Conservation (phyloP, 352 stramenopile genomes). For the Phytophthora podocarpi region DNA sequence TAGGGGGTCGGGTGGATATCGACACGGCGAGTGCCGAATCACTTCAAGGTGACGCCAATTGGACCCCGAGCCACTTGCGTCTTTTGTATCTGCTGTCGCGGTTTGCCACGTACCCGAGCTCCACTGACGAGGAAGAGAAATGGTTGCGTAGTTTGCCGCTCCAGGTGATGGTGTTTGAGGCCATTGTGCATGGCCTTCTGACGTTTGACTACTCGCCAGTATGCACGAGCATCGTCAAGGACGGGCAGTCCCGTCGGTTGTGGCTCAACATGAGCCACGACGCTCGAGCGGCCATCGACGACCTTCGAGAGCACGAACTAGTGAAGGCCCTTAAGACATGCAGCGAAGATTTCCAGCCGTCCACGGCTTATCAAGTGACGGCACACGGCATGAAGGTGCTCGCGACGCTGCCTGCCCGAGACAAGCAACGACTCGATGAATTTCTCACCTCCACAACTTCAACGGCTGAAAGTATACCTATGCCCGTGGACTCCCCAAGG, state of each 20-base stretch:
- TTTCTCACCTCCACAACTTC: slow-evolving; percentile 48
- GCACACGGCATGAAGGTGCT: slow-evolving; percentile 47
- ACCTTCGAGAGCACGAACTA: slow-evolving; percentile 94
- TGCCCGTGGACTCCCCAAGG: slow-evolving; percentile 8
- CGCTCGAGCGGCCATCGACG: slow-evolving; percentile 95
- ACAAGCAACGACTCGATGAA: slow-evolving; percentile 66
- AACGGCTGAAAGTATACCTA: background rate
- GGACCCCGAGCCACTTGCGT: slow-evolving; percentile 93
- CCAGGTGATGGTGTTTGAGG: slow-evolving; percentile 97
- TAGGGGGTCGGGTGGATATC: slow-evolving; percentile 23
- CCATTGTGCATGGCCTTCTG: slow-evolving; percentile 93
- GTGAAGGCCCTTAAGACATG: slow-evolving; percentile 96
- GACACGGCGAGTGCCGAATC: background rate
- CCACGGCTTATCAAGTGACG: slow-evolving; percentile 94
- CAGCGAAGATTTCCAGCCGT: slow-evolving; percentile 94
- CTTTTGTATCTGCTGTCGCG: slow-evolving; percentile 96
- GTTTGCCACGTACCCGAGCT: slow-evolving; percentile 92
- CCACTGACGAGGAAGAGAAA: slow-evolving; percentile 92
- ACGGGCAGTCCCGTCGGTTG: slow-evolving; percentile 79
- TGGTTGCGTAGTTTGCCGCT: slow-evolving; percentile 96
- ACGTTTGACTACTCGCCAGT: slow-evolving; percentile 98
- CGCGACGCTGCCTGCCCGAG: slow-evolving; percentile 33
- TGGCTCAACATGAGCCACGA: slow-evolving; percentile 97
- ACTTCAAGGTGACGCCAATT: slow-evolving; percentile 21
- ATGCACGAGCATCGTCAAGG: slow-evolving; percentile 94